phyloP scores from a whole-genome alignment of 2,329 filamentous ascomycete species.

The Diaporthe aspalathi region DNA sequence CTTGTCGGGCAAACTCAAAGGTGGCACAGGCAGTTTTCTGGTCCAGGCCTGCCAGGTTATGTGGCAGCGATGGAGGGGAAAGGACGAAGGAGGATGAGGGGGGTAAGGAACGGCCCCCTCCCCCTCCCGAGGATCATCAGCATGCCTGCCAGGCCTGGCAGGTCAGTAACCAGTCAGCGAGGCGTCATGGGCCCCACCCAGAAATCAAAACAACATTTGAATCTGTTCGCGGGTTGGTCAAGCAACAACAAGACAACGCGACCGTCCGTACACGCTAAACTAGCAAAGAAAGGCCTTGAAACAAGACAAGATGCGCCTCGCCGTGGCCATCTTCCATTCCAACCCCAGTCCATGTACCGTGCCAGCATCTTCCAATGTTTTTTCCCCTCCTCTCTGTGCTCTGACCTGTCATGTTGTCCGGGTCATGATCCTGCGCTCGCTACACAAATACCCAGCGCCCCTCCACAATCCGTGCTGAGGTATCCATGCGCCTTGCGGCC shows the following conservation, averaged over 20 bases:
- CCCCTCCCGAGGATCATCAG: too few species aligned
- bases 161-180: conserved; percentile 2
- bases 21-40: background rate
- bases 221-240: conserved; percentile 40
- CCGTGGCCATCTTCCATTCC: conserved; percentile 14
- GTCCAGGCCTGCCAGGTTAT: too few species aligned
- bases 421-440: too few species aligned
- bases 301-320: conserved; percentile 16
- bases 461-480: too few species aligned
- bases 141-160: too few species aligned
- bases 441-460: too few species aligned
- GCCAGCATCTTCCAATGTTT: too few species aligned
- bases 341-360: background rate
- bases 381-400: too few species aligned
- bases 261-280: conserved; percentile 16
- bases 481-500: too few species aligned
- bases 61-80: too few species aligned
- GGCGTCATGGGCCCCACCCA: conserved; percentile 37
- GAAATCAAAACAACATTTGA: conserved; percentile 5
- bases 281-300: background rate
- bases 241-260: conserved; percentile 41
- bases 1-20: background rate
- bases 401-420: too few species aligned
- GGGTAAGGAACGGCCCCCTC: background rate
- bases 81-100: background rate